These are phyloP conservation scores for Pisolithus tinctorius DNA, from an alignment of 768 basidiomycete genomes.

Conservation along the genomic window DNA sequence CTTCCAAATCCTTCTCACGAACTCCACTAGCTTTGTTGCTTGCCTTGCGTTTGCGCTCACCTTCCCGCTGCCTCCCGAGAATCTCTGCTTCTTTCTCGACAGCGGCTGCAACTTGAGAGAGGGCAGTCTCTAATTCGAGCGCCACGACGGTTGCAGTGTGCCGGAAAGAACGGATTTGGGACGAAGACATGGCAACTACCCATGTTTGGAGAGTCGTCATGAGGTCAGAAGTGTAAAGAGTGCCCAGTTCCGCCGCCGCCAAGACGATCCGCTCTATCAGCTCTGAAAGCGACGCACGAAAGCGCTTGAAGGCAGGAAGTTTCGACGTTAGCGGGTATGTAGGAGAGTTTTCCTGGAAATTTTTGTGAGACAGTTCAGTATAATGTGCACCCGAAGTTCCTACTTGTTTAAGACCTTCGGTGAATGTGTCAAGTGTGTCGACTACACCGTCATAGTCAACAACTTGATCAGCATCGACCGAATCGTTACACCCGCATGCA, in stretches of 20 bases:
- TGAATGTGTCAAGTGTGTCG: constrained; percentile 76
- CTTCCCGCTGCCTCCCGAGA: constrained; percentile 76
- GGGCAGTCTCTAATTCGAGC: constrained; percentile 78
- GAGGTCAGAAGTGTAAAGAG: constrained; percentile 74
- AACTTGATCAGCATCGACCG: constrained; percentile 77
- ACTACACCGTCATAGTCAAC: constrained; percentile 85
- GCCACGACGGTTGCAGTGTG: constrained; percentile 94
- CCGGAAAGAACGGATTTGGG: constrained; percentile 89
- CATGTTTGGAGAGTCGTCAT: constrained; percentile 82
- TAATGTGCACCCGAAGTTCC: neutral
- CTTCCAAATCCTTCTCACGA: constrained; percentile 66
- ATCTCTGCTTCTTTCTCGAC: constrained; percentile 87
- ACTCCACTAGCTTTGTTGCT: constrained; percentile 44
- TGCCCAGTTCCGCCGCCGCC: constrained; percentile 70
- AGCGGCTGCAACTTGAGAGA: constrained; percentile 79
- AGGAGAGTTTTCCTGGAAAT: constrained; percentile 65
- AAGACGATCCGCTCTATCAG: constrained; percentile 76
- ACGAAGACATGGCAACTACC: constrained; percentile 93
- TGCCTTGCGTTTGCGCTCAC: constrained; percentile 77
- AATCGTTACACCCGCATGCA: constrained; percentile 88
- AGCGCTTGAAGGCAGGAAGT: constrained; percentile 78
- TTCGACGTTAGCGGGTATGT: constrained; percentile 89
- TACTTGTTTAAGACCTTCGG: constrained; percentile 82
- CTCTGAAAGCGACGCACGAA: constrained; percentile 77
- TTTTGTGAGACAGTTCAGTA: constrained; percentile 1